Evolutionary conservation across 768 basidiomycete genomes (phyloP), one percentile per base, ranked within the genome.

Genomic region (Serpula lacrymans): DNA sequence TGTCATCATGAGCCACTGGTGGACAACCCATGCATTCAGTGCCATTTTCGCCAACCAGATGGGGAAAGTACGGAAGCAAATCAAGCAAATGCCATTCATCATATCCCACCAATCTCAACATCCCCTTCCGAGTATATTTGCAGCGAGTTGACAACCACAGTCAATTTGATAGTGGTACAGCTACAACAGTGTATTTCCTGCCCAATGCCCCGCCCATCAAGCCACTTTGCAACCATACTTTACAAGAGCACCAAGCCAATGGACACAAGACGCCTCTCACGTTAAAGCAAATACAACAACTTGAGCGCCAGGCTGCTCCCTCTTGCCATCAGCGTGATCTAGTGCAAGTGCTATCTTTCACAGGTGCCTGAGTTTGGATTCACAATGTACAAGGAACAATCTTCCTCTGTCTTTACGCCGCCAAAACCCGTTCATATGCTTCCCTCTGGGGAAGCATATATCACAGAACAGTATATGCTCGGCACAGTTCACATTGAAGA

Each of bases 1-100:
- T 2, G 41, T 72, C 20, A 62, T 60, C 0, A 69, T 71, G 68
- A 68, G 64, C 40, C 63, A 68, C 45, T 62, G 62, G 34, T 69
- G 67, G 66, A 54, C 62, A 2, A 40, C 47, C 8, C 21, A 6
- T 11, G 16, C 25, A 2, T 21, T 47, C 9, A 28, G 16, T 3
- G 53, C 41, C 0, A 46, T 44, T 1, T 49, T 32, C 1, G 3
- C 16, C 9, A 40, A 42, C 10, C 22, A 35, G 14, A 34, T 49
- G 20, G 12, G 31, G 20, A 32, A 13, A 13, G 37, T 49, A 1
- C 21, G 12, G 13, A 21, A 39, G 9, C 14, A 16, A 13, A 34
- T 68, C 10, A 35, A 60, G 3, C 12, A 13, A 0, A 55, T 43
- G 43, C 59, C 62, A 1, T 69, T 58, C 54, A 13, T 57, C 9